Conservation (phyloP, 1,284 basidiomycete species). For the Anthracocystis walkeri region DNA sequence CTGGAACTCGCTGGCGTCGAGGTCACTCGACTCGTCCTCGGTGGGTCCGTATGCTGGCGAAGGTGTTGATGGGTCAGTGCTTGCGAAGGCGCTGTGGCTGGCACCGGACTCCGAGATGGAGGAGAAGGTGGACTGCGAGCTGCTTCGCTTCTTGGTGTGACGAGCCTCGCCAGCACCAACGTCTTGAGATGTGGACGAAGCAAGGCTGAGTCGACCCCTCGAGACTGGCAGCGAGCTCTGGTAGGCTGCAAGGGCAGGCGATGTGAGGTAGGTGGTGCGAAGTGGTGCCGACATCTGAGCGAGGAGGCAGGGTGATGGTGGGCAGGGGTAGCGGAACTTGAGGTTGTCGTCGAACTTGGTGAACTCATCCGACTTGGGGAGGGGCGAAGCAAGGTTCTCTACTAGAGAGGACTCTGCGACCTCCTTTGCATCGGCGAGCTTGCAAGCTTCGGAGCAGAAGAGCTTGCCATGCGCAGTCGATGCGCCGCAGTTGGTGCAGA, state of each 20-base stretch:
- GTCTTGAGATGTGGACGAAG: slow-evolving; percentile 25
- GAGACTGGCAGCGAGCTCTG: slow-evolving; percentile 52
- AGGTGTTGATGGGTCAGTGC: slow-evolving; percentile 55
- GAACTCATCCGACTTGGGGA: slow-evolving; percentile 27
- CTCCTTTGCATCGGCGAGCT: slow-evolving; percentile 48
- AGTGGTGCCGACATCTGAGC: slow-evolving; percentile 55
- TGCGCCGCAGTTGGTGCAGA: slow-evolving; percentile 59
- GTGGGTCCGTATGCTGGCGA: slow-evolving; percentile 49
- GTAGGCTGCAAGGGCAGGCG: slow-evolving; percentile 57
- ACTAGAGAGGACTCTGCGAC: slow-evolving; percentile 33
- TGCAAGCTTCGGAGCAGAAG: slow-evolving; percentile 60
- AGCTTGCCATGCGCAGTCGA: slow-evolving; percentile 49
- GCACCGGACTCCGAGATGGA: slow-evolving; percentile 58
- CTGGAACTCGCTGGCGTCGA: slow-evolving; percentile 54
- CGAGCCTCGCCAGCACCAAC: slow-evolving; percentile 12
- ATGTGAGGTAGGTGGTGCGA: slow-evolving; percentile 51
- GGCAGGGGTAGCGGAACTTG: slow-evolving; percentile 62
- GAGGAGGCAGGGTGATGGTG: slow-evolving; percentile 57
- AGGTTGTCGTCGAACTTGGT: slow-evolving; percentile 17
- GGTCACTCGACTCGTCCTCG: slow-evolving; percentile 57
- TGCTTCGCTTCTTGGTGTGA: slow-evolving; percentile 52
- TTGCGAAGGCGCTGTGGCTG: slow-evolving; percentile 48
- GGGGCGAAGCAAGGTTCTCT: slow-evolving; percentile 30
- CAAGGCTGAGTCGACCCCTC: slow-evolving; percentile 34
- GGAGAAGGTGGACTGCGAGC: slow-evolving; percentile 62